These are phyloP conservation scores for Alloteropsis semialata DNA, from an alignment of 176 grass and related monocot species.

Conservation along the genomic window DNA sequence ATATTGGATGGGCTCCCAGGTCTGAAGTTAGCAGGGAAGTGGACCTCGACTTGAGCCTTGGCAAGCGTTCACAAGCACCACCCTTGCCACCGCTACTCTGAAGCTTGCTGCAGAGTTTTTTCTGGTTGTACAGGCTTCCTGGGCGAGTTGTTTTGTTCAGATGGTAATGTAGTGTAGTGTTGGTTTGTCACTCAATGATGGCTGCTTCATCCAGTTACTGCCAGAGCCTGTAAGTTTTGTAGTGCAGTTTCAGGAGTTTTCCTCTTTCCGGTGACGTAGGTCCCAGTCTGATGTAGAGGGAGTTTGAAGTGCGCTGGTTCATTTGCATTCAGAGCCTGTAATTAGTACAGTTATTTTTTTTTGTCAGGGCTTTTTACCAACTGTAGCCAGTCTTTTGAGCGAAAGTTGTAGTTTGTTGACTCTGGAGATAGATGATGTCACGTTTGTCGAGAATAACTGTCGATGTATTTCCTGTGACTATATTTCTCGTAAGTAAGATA, in stretches of 20 bases:
- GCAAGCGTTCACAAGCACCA: background rate
- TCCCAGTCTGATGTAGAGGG: background rate
- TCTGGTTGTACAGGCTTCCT: background rate
- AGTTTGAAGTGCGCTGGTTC: no score
- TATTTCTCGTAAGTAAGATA: no score
- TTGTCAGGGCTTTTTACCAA: background rate
- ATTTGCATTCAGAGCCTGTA: background rate
- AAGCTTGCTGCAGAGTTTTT: background rate
- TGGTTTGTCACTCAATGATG: background rate
- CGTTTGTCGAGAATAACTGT: no score
- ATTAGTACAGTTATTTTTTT: background rate
- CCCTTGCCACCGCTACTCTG: background rate
- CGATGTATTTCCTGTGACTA: no score
- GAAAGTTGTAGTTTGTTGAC: background rate
- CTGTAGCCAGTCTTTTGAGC: background rate
- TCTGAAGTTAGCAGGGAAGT: slow-evolving; percentile 11
- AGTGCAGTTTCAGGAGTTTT: background rate
- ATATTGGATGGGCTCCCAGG: slow-evolving; percentile 27
- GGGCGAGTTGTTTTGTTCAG: background rate
- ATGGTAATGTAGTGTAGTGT: background rate
- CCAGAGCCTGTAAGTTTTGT: background rate
- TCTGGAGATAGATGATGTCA: background rate
- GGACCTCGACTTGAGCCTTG: slow-evolving; percentile 47
- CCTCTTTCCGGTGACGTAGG: background rate
- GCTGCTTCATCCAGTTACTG: background rate